These are phyloP conservation scores for Beauveria medogensis DNA, from an alignment of 2,329 filamentous ascomycete species.

Conservation along the genomic window DNA sequence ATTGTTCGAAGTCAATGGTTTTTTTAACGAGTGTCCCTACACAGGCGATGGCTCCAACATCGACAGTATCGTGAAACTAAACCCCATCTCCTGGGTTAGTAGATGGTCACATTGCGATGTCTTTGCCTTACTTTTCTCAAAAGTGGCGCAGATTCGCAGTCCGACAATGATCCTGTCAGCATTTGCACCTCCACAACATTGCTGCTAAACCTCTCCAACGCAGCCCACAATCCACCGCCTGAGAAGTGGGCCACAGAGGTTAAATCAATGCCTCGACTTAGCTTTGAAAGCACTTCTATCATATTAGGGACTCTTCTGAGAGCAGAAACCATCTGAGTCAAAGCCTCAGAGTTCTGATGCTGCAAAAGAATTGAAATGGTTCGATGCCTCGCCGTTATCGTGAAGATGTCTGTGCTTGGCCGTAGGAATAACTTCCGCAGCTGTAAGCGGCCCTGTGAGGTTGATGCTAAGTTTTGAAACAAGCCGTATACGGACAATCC, in stretches of 20 bases:
- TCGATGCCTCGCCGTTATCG: conserved; percentile 64
- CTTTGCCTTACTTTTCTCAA: background rate
- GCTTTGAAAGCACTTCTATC: conserved; percentile 54
- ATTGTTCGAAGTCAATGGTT: conserved; percentile 73
- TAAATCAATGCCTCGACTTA: conserved; percentile 68
- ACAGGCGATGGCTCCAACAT: background rate
- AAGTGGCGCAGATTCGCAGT: background rate
- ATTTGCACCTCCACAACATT: conserved; percentile 46
- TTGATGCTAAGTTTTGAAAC: conserved; percentile 66
- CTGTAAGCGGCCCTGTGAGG: conserved; percentile 65
- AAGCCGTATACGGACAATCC: conserved; percentile 77
- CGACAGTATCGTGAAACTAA: background rate
- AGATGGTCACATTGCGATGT: conserved; percentile 2
- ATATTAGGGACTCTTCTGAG: conserved; percentile 72
- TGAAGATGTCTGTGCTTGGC: conserved; percentile 58
- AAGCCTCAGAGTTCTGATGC: conserved; percentile 53
- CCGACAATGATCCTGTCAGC: conserved; percentile 29
- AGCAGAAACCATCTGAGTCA: conserved; percentile 49
- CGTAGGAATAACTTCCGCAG: conserved; percentile 77
- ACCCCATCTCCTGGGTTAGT: background rate
- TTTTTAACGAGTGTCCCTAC: conserved; percentile 50
- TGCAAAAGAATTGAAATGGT: conserved; percentile 60
- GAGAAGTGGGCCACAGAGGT: conserved; percentile 42
- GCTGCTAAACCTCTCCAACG: conserved; percentile 64
- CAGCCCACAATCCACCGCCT: conserved; percentile 63